phyloP scores from a whole-genome alignment of 192 early-diverging fungal species.

The Coemansia sp. region DNA sequence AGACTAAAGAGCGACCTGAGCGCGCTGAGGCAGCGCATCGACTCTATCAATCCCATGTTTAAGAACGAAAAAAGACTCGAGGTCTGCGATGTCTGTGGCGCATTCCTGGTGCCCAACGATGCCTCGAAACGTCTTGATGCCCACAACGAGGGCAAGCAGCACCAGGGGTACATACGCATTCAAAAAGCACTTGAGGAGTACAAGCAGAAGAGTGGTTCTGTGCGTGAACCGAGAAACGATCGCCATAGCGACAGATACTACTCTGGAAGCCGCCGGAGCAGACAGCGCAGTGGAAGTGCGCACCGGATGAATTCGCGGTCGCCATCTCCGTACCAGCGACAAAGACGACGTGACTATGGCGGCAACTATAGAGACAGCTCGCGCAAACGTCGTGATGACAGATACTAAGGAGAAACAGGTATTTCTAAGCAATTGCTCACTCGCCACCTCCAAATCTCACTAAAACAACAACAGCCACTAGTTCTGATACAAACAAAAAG shows the following conservation, averaged over 20 bases:
- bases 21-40: constrained; percentile 58
- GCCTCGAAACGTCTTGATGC: constrained; percentile 78
- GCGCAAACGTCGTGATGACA: constrained; percentile 24
- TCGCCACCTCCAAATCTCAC: background rate
- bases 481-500: too few relatives aligned
- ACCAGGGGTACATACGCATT: constrained; percentile 77
- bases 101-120: constrained; percentile 81
- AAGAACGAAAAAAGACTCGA: constrained; percentile 73
- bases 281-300: constrained; percentile 9
- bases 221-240: constrained; percentile 15
- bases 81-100: constrained; percentile 83
- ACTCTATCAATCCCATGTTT: constrained; percentile 61
- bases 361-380: constrained; percentile 27
- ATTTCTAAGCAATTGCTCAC: background rate
- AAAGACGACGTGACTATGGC: constrained; percentile 13
- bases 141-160: constrained; percentile 83
- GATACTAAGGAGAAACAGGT: constrained; percentile 17
- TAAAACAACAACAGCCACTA: background rate
- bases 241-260: constrained; percentile 16
- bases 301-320: constrained; percentile 19
- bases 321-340: constrained; percentile 17
- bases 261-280: constrained; percentile 18
- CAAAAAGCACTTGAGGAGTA: constrained; percentile 71
- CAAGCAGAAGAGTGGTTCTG: constrained; percentile 26
- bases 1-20: constrained; percentile 64